Base-by-base conservation (phyloP, 306 rosid species). In the barrel medic (Medicago truncatula) region DNA sequence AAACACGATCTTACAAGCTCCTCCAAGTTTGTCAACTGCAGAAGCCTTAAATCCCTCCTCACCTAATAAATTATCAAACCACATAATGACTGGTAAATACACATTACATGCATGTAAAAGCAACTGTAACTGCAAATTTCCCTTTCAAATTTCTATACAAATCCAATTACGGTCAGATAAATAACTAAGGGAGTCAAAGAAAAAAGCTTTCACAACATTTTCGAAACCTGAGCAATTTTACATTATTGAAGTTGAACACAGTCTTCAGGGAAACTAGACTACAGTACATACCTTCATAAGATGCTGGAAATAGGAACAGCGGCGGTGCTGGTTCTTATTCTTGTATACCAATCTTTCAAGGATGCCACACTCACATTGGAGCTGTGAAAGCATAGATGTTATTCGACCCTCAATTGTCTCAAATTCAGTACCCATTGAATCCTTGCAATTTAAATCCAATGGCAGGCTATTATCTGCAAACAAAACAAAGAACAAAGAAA, bases 301-400 rank as follows among this genome's bases (percentile, higher is more conserved):
- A 85, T 73, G 85, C 57, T 85, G 91, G 80, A 95, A 95, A 74
- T 95, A 95, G 11, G 84, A 85, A 80, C 87, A 81, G 4, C 91
- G 97, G 3, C 97, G 85, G 73, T 95, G 98, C 92, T 95, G 98
- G 71, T 95, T 95, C 92, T 90, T 95, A 82, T 89, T 92, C 83
- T 92, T 95, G 83, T 95, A 81, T 0, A 83, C 88, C 85, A 95
- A 73, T 81, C 97, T 85, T 46, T 90, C 87, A 39, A 92, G 83
- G 73, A 95, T 82, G 36, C 83, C 91, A 64, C 67, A 10, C 80
- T 90, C 98, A 18, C 77, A 70, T 81, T 83, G 91, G 31, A 95
- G 95, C 73, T 89, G 97, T 39, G 81, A 73, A 50, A 86, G 85
- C 88, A 90, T 71, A 50, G 90, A 78, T 17, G 53, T 84, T 72